Base-by-base conservation (phyloP, 164 flowering plant species). In the Warburgia ugandensis region DNA sequence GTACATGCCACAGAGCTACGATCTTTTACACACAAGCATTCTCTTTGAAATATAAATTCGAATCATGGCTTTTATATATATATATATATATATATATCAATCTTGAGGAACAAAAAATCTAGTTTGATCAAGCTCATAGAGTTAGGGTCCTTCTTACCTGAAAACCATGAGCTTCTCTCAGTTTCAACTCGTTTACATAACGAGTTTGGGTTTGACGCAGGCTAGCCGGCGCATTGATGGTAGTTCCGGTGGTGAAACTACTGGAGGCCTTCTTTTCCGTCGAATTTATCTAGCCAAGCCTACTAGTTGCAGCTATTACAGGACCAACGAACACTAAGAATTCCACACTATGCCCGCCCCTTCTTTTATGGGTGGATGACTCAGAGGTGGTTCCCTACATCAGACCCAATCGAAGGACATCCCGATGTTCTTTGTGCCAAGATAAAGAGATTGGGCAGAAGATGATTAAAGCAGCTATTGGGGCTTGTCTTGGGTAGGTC, bases 181-280 rank as follows among this genome's bases (percentile, higher is more conserved):
- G 6, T 30, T 28, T 30, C 26, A 22, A 33, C 14, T 49, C 19
- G 22, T 33, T 32, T 21, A 9, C 38, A 37, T 37, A 20, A 10
- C 4, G 5, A 3, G 3, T 37, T 20, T 37, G 4, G 14, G 4
- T 14, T 37, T 16, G 41, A 4, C 14, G 64, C 69, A 78, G 80
- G 68, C 53, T 76, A 6, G 71, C 76, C 0, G 79, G 84, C 22
- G 74, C 37, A 6, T 41, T 71, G 4, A 48, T 78, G 3, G 50
- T 75, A 20, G 73, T 51, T 27, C 84, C 80, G 1, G 55, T 69
- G 0, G 35, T 69, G 25, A 75, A n/a, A 78, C 33, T 75, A 51
- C 48, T 67, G 77, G 75, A 73, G 75, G 80, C 78, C 71, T 19
- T 63, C 70, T 13, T 50, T 76, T 19, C 77, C 77, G 45, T 6